phyloP scores from a whole-genome alignment of 2,329 filamentous ascomycete species.

The Albifimbria verrucaria region DNA sequence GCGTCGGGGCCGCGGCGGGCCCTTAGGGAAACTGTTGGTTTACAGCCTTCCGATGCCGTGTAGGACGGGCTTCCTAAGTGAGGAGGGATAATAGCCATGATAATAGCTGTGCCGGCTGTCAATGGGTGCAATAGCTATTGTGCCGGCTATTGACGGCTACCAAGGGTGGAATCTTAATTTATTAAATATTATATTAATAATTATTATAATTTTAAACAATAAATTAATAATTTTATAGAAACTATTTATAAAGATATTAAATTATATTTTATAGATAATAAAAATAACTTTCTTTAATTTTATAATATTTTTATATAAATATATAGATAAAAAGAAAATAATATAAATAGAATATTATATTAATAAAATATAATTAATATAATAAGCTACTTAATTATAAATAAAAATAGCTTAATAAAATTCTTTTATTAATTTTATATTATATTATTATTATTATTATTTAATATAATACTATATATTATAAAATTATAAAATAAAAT shows the following conservation, averaged over 20 bases:
- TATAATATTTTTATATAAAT: not conserved
- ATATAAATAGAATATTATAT: not conserved
- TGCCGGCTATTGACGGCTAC: too few relatives aligned
- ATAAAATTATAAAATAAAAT: too few relatives aligned
- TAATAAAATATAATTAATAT: not conserved
- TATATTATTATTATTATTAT: not conserved
- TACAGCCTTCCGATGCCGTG: too few relatives aligned
- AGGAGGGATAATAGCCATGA: too few relatives aligned
- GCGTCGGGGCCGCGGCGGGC: too few relatives aligned
- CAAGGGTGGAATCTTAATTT: too few relatives aligned
- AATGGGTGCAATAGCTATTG: too few relatives aligned
- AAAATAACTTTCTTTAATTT: not conserved
- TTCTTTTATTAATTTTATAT: not conserved
- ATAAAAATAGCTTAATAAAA: constrained; percentile 1
- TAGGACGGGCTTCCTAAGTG: too few relatives aligned
- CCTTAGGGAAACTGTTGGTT: too few relatives aligned
- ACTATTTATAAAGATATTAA: not conserved
- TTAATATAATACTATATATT: not conserved
- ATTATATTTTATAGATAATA: not conserved
- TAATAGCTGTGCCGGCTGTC: too few relatives aligned
- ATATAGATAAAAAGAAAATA: not conserved
- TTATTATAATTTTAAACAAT: constrained; percentile 2
- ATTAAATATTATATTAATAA: constrained; percentile 4
- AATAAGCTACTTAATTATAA: not conserved
- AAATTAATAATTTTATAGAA: not conserved